Evolutionary conservation across 345 rosid species (phyloP).

Genomic region (Microcos paniculata): DNA sequence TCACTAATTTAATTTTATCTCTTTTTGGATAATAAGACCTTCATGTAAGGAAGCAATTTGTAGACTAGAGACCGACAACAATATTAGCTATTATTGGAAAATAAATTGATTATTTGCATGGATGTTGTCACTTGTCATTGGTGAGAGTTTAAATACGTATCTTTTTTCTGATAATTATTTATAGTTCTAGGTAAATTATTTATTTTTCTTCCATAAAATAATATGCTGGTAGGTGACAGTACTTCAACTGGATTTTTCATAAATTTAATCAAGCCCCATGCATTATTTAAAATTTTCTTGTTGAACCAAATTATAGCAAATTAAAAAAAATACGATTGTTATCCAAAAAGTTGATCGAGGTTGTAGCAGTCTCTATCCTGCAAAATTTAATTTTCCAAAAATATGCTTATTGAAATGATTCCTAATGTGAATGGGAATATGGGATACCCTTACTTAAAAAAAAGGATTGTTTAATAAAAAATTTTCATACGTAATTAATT

Average conservation of each 20-base stretch:
- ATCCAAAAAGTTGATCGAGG: too few relatives aligned
- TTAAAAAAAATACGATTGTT: too few relatives aligned
- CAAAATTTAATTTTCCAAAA: too few relatives aligned
- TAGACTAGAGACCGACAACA: neutral
- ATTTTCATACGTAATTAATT: neutral
- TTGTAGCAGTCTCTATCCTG: too few relatives aligned
- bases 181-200: neutral
- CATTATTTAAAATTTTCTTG: neutral
- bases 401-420: too few relatives aligned
- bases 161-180: neutral
- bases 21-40: neutral
- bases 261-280: neutral
- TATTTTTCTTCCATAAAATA: neutral
- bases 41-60: neutral
- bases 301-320: neutral
- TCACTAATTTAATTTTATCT: neutral
- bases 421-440: too few relatives aligned
- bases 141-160: neutral
- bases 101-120: slow-evolving; percentile 7
- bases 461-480: neutral
- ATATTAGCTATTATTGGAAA: neutral
- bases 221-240: neutral
- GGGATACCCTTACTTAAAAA: too few relatives aligned
- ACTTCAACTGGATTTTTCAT: neutral
- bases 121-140: neutral